Conservation (phyloP, 495 filamentous ascomycete species). For the Mytilinidion resinicola region DNA sequence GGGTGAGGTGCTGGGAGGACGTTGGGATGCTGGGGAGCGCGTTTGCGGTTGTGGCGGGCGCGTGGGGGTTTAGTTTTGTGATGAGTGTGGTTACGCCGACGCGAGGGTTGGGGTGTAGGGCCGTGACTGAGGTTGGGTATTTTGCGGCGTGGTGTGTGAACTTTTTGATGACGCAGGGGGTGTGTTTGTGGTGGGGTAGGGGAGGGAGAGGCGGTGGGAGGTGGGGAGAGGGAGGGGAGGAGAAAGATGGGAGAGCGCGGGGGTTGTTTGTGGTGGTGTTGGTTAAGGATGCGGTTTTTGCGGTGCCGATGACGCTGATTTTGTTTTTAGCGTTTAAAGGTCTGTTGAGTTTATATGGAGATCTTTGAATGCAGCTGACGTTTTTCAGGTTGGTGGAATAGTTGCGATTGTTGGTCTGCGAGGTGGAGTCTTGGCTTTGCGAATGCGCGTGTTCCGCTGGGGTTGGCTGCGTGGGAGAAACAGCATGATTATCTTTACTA, state of each 20-base stretch:
- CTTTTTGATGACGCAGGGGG: background rate
- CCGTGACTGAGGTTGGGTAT: constrained; percentile 6
- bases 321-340: constrained; percentile 14
- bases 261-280: constrained; percentile 1
- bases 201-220: no score
- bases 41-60: constrained; percentile 7
- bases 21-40: background rate
- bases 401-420: constrained; percentile 13
- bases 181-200: background rate
- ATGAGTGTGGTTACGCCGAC: constrained; percentile 16
- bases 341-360: background rate
- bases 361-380: background rate
- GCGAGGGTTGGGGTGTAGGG: constrained; percentile 11
- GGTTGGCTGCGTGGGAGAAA: background rate
- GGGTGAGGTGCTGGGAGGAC: background rate
- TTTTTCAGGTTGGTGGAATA: constrained; percentile 13
- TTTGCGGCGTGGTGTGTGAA: constrained; percentile 7
- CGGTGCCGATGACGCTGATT: constrained; percentile 5
- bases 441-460: constrained; percentile 1
- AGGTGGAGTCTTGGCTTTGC: constrained; percentile 6
- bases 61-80: constrained; percentile 10
- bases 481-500: constrained; percentile 4
- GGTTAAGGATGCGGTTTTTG: constrained; percentile 10
- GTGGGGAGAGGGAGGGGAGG: background rate
- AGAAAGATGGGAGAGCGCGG: background rate